These are phyloP conservation scores for Dipodascus albidus DNA, from an alignment of 805 yeast genomes.

Conservation along the genomic window DNA sequence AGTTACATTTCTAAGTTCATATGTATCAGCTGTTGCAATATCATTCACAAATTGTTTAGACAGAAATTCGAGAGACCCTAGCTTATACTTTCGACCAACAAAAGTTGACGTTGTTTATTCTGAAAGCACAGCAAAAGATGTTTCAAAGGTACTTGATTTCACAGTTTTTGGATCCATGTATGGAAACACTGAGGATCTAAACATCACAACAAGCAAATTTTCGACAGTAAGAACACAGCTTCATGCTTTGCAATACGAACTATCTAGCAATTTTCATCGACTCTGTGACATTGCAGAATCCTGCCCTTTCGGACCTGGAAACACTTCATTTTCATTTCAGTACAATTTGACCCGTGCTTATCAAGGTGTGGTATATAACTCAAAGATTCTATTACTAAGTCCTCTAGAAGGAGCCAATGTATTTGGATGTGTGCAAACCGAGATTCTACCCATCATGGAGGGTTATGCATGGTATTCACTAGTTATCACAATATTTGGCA, in stretches of 20 bases:
- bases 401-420: conserved; percentile 16
- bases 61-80: not conserved
- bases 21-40: not conserved
- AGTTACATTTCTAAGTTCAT: not conserved
- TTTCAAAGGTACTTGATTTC: not conserved
- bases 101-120: not conserved
- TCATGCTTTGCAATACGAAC: conserved; percentile 14
- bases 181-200: not conserved
- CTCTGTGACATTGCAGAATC: conserved; percentile 16
- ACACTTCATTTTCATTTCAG: conserved; percentile 11
- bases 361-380: conserved; percentile 16
- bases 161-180: not conserved
- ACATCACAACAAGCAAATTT: not conserved
- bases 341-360: conserved; percentile 11
- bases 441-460: conserved; percentile 39
- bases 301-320: conserved; percentile 20
- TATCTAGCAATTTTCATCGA: conserved; percentile 14
- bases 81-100: not conserved
- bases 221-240: conserved; percentile 18
- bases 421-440: conserved; percentile 37
- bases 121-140: not conserved
- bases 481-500: conserved; percentile 26
- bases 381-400: conserved; percentile 19
- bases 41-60: not conserved
- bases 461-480: conserved; percentile 30